These are phyloP conservation scores for Fusarium sp. DNA, from an alignment of 2,329 filamentous ascomycete genomes.

Conservation along the genomic window DNA sequence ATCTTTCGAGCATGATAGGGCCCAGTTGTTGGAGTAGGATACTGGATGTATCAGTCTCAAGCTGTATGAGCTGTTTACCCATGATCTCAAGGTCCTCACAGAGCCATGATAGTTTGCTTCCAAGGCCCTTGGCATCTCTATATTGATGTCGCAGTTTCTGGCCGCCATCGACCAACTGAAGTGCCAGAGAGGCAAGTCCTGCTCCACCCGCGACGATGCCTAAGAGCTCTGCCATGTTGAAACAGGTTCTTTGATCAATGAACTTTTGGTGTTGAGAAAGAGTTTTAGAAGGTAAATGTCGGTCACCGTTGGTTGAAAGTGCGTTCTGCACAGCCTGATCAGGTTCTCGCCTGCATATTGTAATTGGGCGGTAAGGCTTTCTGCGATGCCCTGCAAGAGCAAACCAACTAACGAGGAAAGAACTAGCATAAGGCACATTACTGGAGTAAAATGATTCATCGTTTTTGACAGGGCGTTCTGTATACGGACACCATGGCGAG, in stretches of 20 bases:
- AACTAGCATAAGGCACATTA: background rate
- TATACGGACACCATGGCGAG: too few relatives aligned
- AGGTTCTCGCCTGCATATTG: background rate
- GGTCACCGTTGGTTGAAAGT: accelerated
- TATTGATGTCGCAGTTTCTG: constrained; percentile 5
- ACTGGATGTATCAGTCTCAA: background rate
- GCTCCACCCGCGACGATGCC: constrained; percentile 13
- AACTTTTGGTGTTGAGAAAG: accelerated
- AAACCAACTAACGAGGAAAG: background rate
- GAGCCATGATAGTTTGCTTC: background rate
- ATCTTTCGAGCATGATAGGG: constrained; percentile 9
- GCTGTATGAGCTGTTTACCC: background rate
- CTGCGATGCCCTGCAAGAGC: background rate
- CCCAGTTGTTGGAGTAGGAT: constrained; percentile 7
- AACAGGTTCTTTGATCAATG: accelerated
- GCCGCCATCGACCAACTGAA: constrained; percentile 6
- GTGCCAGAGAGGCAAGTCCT: constrained; percentile 14
- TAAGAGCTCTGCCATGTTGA: constrained; percentile 7
- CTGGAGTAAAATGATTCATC: too few relatives aligned
- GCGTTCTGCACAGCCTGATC: background rate
- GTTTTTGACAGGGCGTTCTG: background rate
- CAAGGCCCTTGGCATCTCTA: background rate
- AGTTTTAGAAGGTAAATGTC: background rate
- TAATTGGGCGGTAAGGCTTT: background rate
- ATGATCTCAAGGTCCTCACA: background rate